Conservation (phyloP, 257 asterid genomes). For the Solanum verrucosum region DNA sequence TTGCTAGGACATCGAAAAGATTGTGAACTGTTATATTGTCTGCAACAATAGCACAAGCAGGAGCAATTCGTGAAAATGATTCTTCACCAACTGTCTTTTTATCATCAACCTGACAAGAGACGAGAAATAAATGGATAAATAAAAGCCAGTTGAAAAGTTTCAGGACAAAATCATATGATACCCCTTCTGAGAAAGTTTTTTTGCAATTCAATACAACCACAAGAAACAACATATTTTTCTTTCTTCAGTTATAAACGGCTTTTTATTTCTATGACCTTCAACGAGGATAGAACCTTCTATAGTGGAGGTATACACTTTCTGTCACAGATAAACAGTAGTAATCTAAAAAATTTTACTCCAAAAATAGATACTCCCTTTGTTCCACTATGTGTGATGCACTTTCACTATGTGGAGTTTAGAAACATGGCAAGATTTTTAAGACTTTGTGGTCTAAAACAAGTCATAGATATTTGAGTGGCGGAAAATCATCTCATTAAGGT, state of each 20-base stretch:
- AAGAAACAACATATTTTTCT: background rate
- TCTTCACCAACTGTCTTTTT: slow-evolving; percentile 80
- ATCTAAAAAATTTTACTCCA: background rate
- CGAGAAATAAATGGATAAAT: slow-evolving; percentile 10
- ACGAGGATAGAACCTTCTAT: background rate
- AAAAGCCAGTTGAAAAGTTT: slow-evolving; percentile 10
- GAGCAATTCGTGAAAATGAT: slow-evolving; percentile 92
- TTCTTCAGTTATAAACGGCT: background rate
- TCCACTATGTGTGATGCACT: background rate
- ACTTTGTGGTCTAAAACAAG: background rate
- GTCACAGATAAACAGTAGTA: background rate
- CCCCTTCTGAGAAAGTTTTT: background rate
- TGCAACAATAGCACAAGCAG: slow-evolving; percentile 68
- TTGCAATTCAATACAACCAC: background rate
- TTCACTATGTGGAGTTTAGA: background rate
- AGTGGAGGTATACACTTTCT: background rate
- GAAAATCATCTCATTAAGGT: background rate
- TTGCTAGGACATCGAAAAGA: slow-evolving; percentile 72
- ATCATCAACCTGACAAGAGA: slow-evolving; percentile 59
- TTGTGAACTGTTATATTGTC: slow-evolving; percentile 78
- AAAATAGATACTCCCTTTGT: background rate
- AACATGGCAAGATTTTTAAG: background rate
- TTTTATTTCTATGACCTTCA: background rate
- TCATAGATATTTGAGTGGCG: background rate
- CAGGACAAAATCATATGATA: background rate